Percentiles rank a stretch among this genome's conserved stretches.
Evolutionary conservation across 495 filamentous ascomycete genomes (phyloP).

Genomic region (Gamarada debralockiae): DNA sequence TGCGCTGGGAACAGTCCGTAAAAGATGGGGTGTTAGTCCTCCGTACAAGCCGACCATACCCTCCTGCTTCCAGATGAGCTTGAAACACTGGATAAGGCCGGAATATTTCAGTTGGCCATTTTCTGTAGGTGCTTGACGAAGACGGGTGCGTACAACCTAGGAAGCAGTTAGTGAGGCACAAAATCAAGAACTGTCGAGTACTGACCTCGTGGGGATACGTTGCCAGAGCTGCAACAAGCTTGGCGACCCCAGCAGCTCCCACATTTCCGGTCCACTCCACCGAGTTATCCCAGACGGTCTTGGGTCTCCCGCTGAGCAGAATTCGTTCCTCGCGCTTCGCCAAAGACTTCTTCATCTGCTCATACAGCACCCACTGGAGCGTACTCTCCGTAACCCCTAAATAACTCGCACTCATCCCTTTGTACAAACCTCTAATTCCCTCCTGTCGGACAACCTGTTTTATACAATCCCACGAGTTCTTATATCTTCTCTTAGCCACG

Average conservation of each 20-base stretch:
- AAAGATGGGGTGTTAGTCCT: constrained; percentile 80
- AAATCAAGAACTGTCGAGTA: background rate
- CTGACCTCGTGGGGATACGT: constrained; percentile 87
- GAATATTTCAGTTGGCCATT: constrained; percentile 76
- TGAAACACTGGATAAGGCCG: constrained; percentile 77
- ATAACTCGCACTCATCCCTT: constrained; percentile 83
- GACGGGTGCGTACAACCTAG: constrained; percentile 72
- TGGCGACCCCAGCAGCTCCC: constrained; percentile 76
- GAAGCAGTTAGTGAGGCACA: background rate
- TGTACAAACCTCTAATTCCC: constrained; percentile 74
- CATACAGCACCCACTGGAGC: constrained; percentile 83
- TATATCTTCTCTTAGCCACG: constrained; percentile 58
- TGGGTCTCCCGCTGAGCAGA: constrained; percentile 44
- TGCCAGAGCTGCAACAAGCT: constrained; percentile 72
- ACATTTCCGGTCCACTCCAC: constrained; percentile 65
- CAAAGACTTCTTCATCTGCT: constrained; percentile 71
- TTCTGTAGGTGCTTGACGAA: constrained; percentile 74
- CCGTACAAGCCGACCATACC: constrained; percentile 79
- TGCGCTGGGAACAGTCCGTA: constrained; percentile 82
- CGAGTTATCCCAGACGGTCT: constrained; percentile 59
- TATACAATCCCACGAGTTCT: constrained; percentile 78
- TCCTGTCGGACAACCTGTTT: constrained; percentile 72
- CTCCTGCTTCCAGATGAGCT: constrained; percentile 78
- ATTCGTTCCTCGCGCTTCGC: constrained; percentile 53
- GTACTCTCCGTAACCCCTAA: constrained; percentile 82